Evolutionary conservation across 306 rosid species (phyloP), one percentile per base, ranked within the genome.

Genomic region (Ochetophila trinervis): DNA sequence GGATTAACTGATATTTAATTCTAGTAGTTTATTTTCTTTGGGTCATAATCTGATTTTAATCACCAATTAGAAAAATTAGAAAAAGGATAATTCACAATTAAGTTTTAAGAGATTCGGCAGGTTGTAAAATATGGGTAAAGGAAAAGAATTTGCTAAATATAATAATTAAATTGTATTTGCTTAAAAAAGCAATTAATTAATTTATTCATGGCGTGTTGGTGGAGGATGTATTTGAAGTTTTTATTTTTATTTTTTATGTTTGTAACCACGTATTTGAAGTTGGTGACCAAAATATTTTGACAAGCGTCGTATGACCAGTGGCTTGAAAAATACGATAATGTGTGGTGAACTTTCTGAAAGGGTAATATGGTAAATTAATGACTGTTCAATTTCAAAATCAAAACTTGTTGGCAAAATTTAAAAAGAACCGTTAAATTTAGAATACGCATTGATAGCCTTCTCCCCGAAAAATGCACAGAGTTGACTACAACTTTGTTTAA

Each of bases 371-470:
- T 45, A 60, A 62, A 40, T 32, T 61, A 53, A n/a, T 6, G 20
- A 15, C 20, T 18, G 12, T 53, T 45, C 30, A 51, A 52, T 56
- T 24, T 50, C 66, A 57, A 32, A 57, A 65, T 73, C 66, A 37
- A 34, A 62, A n/a, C 53, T 22, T 23, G 20, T 27, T 47, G 8
- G 8, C 14, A 40, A 20, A 21, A 44, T 63, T 44, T 57, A 16
- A 45, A 27, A 63, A 44, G 66, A n/a, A 65, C 60, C 62, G 71
- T 64, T 65, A 64, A 63, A 63, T 53, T 62, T 63, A 42, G 62
- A 63, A 54, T 19, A 56, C 14, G 54, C 63, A 18, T 22, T 27
- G 40, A 62, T 37, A 6, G 47, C 36, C 34, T 59, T 8, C n/a
- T 2, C 14, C 60, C 10, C 20, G 37, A 37, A 49, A 6, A 4